Percentiles rank a stretch among this genome's conserved stretches.
These are phyloP conservation scores for Shiraia sp. DNA, from an alignment of 2,329 filamentous ascomycete species.

Conservation along the genomic window DNA sequence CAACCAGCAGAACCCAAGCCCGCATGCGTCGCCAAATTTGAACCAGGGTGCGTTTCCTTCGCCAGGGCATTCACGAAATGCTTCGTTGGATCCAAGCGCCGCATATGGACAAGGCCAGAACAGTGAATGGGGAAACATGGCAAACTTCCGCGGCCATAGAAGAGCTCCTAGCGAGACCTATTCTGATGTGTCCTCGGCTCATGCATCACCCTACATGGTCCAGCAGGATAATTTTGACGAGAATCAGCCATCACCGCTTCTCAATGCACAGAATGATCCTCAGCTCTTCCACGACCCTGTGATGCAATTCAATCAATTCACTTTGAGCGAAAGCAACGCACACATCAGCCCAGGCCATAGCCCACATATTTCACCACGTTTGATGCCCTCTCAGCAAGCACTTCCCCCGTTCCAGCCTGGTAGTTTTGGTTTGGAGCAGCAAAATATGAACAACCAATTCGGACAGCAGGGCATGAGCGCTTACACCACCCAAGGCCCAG, in stretches of 20 bases:
- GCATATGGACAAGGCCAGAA: conserved; percentile 58
- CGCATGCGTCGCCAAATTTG: conserved; percentile 57
- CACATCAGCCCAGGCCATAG: conserved; percentile 68
- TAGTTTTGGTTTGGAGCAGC: conserved; percentile 53
- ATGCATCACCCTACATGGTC: conserved; percentile 79
- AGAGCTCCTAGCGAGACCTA: conserved; percentile 82
- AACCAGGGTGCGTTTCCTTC: conserved; percentile 57
- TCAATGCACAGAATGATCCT: conserved; percentile 71
- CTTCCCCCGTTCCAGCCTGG: conserved; percentile 55
- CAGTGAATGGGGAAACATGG: conserved; percentile 63
- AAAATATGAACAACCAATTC: conserved; percentile 54
- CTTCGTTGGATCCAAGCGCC: conserved; percentile 65
- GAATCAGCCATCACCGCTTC: conserved; percentile 78
- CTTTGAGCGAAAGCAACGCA: conserved; percentile 56
- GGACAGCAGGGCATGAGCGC: conserved; percentile 53
- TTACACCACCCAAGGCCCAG: conserved; percentile 54
- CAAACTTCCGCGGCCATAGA: conserved; percentile 77
- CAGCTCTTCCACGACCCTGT: conserved; percentile 73
- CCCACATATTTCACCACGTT: conserved; percentile 69
- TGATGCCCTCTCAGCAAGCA: conserved; percentile 72
- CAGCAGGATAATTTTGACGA: conserved; percentile 79
- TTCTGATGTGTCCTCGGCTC: conserved; percentile 84
- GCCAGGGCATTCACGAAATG: conserved; percentile 61
- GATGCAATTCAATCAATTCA: conserved; percentile 77
- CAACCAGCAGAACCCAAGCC: conserved; percentile 58